Evolutionary conservation across 148 eudicot genomes (phyloP).

Genomic region (Amaranthus hypochondriacus): DNA sequence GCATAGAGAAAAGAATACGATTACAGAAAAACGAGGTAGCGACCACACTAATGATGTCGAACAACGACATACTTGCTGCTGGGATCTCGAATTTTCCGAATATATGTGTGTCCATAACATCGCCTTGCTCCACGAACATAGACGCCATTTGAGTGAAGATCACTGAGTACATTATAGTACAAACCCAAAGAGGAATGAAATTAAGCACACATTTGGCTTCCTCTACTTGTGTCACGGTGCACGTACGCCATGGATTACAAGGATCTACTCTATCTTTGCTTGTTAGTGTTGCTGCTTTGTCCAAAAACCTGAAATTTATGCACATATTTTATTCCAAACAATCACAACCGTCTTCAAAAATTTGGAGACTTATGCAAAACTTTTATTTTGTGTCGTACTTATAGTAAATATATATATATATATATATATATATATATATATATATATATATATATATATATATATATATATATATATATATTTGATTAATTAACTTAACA

Average conservation of each 20-base stretch:
- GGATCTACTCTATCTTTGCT: constrained; percentile 30
- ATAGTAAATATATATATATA: too few relatives aligned
- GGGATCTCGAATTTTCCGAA: constrained; percentile 56
- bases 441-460: too few relatives aligned
- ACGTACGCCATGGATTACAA: constrained; percentile 63
- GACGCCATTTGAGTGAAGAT: constrained; percentile 98
- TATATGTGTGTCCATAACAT: constrained; percentile 45
- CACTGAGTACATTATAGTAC: constrained; percentile 87
- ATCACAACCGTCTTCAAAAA: neutral
- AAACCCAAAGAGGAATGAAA: constrained; percentile 82
- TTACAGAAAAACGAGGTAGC: constrained; percentile 59
- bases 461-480: too few relatives aligned
- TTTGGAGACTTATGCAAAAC: too few relatives aligned
- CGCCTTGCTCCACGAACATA: constrained; percentile 92
- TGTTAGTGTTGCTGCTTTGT: constrained; percentile 78
- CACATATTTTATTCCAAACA: neutral
- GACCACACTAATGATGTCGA: constrained; percentile 80
- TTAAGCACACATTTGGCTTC: constrained; percentile 84
- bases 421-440: too few relatives aligned
- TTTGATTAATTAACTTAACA: too few relatives aligned
- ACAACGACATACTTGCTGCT: constrained; percentile 82
- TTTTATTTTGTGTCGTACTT: too few relatives aligned
- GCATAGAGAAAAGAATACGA: constrained; percentile 53
- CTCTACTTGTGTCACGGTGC: constrained; percentile 86
- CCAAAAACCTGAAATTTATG: constrained; percentile 43